These are phyloP conservation scores for Phytopythium litorale DNA, from an alignment of 352 stramenopile species.

Conservation along the genomic window DNA sequence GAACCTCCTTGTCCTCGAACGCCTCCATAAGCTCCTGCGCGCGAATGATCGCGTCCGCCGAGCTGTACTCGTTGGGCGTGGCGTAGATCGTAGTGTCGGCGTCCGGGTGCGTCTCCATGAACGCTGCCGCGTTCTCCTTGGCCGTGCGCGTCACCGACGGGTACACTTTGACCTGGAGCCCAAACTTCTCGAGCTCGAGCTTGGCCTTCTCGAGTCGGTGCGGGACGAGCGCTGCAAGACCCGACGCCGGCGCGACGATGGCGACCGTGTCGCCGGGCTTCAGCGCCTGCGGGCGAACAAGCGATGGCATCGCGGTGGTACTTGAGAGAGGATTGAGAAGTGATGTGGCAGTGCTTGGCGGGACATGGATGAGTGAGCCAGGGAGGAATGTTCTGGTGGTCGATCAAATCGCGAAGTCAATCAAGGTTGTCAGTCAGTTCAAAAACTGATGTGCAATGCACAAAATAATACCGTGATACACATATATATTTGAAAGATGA, in stretches of 20 bases:
- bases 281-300: conserved; percentile 22
- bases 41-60: conserved; percentile 36
- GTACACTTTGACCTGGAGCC: conserved; percentile 47
- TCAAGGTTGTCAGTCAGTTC: not conserved
- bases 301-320: conserved; percentile 2
- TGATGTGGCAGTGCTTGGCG: not conserved
- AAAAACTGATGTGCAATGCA: not conserved
- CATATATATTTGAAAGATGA: not conserved
- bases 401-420: not conserved
- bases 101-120: not conserved
- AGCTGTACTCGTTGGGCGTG: conserved; percentile 29
- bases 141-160: conserved; percentile 28
- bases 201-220: conserved; percentile 40
- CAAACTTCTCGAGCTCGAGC: conserved; percentile 23
- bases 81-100: conserved; percentile 17
- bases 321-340: not conserved
- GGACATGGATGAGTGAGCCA: not conserved
- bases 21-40: conserved; percentile 48
- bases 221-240: conserved; percentile 31
- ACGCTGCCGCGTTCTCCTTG: conserved; percentile 22
- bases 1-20: conserved; percentile 34
- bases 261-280: conserved; percentile 39
- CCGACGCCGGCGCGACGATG: conserved; percentile 45
- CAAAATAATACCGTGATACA: not conserved
- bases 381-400: conserved; percentile 4